These are phyloP conservation scores for Colletotrichum camelliae DNA, from an alignment of 2,329 filamentous ascomycete genomes.

Conservation along the genomic window DNA sequence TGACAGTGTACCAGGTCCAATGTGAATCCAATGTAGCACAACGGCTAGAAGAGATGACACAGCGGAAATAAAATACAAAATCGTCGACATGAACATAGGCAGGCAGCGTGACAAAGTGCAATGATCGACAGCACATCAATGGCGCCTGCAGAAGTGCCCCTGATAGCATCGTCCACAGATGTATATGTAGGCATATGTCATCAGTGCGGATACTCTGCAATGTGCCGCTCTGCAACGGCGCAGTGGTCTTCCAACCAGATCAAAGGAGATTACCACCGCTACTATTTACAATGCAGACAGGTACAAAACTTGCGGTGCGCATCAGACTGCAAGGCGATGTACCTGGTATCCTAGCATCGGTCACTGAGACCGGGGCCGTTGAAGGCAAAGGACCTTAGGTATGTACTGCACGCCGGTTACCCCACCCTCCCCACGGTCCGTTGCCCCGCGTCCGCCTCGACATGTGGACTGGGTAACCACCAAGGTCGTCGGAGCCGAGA, in stretches of 20 bases:
- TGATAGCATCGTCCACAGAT: neutral
- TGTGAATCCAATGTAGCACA: neutral
- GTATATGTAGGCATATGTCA: neutral
- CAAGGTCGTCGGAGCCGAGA: neutral
- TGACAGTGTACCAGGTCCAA: slow-evolving; percentile 11
- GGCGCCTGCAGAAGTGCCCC: neutral
- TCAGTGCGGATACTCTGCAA: neutral
- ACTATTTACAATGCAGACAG: neutral
- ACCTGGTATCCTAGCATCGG: neutral
- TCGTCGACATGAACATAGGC: neutral
- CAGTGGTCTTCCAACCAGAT: neutral
- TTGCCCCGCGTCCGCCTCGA: neutral
- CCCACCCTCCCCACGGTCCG: neutral
- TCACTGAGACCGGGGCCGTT: neutral
- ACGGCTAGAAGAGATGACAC: slow-evolving; percentile 3
- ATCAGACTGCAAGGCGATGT: neutral
- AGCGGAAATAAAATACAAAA: neutral
- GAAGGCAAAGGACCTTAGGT: neutral
- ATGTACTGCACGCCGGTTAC: neutral
- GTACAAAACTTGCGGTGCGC: neutral
- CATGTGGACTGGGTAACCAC: neutral
- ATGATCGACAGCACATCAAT: neutral
- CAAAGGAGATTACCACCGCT: neutral
- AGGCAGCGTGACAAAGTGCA: neutral
- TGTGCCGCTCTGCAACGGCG: neutral